phyloP scores from a whole-genome alignment of 768 basidiomycete genomes.

The Leccinum variicolor region DNA sequence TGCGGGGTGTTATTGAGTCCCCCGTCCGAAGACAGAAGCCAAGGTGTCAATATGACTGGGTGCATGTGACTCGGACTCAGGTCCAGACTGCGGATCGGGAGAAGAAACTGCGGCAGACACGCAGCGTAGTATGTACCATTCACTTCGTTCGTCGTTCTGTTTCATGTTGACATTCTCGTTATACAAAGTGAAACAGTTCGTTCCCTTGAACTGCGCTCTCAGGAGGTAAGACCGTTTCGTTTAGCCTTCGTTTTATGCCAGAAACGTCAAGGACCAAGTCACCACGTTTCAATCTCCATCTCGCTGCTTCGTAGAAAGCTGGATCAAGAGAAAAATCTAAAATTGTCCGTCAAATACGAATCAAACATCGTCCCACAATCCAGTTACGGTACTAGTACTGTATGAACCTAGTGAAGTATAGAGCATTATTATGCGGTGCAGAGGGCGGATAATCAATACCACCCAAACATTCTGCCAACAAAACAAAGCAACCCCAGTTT shows the following conservation, averaged over 20 bases:
- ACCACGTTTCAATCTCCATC: background rate
- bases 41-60: background rate
- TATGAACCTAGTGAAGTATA: background rate
- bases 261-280: no score
- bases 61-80: background rate
- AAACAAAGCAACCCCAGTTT: background rate
- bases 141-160: no score
- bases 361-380: background rate
- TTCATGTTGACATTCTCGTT: no score
- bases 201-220: background rate
- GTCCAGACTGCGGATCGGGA: background rate
- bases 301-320: background rate
- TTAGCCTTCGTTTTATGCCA: no score
- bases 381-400: background rate
- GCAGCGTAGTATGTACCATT: no score
- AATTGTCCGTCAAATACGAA: background rate
- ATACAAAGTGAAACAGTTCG: background rate
- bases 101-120: background rate
- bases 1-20: background rate
- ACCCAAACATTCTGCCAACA: background rate
- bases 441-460: background rate
- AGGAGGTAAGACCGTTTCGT: background rate
- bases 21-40: background rate
- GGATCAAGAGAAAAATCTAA: background rate
- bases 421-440: background rate